phyloP scores from a whole-genome alignment of 768 basidiomycete genomes.

The Suillus subluteus region DNA sequence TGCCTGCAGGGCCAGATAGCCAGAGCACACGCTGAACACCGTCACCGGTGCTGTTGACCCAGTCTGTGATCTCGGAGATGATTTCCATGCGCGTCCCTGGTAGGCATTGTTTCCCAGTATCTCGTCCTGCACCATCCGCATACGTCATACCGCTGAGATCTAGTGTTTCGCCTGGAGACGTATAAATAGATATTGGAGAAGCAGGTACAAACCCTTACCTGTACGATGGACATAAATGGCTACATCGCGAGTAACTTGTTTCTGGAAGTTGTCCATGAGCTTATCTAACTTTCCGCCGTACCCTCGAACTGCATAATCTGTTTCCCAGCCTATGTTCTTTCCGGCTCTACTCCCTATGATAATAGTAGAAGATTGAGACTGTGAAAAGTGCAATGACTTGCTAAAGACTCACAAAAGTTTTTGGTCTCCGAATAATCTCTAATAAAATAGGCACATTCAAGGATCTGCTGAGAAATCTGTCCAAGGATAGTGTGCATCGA shows the following conservation, averaged over 20 bases:
- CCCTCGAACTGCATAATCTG: neutral
- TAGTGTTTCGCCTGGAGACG: too few relatives aligned
- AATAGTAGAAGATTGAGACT: neutral
- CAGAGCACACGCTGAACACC: constrained; percentile 2
- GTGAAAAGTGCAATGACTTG: neutral
- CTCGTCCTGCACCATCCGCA: neutral
- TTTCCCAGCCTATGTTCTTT: neutral
- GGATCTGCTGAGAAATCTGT: neutral
- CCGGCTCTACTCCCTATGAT: neutral
- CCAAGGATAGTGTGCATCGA: constrained; percentile 6
- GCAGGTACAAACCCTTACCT: too few relatives aligned
- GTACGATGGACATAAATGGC: neutral
- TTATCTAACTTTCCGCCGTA: neutral
- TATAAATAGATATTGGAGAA: too few relatives aligned
- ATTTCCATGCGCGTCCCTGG: constrained; percentile 25
- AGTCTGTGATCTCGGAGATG: constrained; percentile 27
- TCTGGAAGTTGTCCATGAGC: constrained; percentile 1
- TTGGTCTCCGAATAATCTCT: constrained; percentile 10
- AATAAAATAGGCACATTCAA: constrained; percentile 14
- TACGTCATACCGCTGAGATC: neutral
- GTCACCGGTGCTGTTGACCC: constrained; percentile 21
- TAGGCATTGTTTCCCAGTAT: constrained; percentile 17
- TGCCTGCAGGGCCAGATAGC: neutral
- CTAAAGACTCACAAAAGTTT: constrained; percentile 5
- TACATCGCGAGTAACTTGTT: neutral